Evolutionary conservation across 2,329 filamentous ascomycete species (phyloP), one percentile per base, ranked within the genome.

Genomic region (Sarocladium kiliense): DNA sequence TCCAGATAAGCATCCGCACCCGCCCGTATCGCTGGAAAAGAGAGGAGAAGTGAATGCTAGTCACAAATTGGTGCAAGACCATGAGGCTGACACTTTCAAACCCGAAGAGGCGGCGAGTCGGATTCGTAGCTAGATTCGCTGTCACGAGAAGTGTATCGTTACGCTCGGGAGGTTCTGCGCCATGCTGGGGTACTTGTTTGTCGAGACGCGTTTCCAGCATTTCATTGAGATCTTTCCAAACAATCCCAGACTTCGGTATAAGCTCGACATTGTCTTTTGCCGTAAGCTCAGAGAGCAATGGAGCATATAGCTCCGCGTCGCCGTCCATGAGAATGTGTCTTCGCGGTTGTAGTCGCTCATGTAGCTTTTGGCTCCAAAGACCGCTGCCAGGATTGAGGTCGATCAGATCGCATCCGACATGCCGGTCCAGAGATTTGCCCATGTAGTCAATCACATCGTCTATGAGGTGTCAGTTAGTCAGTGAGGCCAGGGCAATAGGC

Each of bases 301-400:
- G 74, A 1, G 71, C 59, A 66, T 88, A 93, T 3, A 79, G 63
- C 0, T 75, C 70, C 2, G 71, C 68, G 32, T 89, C 81, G 2
- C 86, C 84, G 64, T 97, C 92, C 70, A 97, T 78, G 41, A 99
- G 76, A 44, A 97, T 74, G 73, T 99, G 94, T 4, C 82, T 85
- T 56, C 91, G 85, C 3, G 93, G 93, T 63, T 90, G 74, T 7
- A 99, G 76, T 45, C 80, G 73, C 0, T 89, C 77, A 66, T 96
- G 85, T 1, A 97, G 75, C 63, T 87, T 89, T 26, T 76, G 75
- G 32, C 92, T 96, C 83, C 88, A 94, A 2, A 96, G 54, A 9
- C 91, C 90, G 1, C 74, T 74, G 14, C 91, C 91, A 0, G 93
- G 93, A 67, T 92, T 90, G 55, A 96, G 75, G 66, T 97, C 93